Base-by-base conservation (phyloP, 768 basidiomycete genomes). In the Mycena alexandri region DNA sequence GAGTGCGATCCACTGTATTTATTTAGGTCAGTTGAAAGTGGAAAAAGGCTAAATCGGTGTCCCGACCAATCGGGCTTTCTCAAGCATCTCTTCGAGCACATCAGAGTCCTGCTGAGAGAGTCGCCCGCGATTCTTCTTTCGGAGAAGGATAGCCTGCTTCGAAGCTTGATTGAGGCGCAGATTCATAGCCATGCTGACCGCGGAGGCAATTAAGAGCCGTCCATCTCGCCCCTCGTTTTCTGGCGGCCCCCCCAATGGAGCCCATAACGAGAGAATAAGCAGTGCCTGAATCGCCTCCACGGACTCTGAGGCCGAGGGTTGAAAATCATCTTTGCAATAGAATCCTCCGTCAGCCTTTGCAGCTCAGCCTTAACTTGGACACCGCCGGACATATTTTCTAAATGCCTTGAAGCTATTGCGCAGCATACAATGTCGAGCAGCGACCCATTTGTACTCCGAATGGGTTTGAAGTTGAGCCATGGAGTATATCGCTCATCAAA, bases 161-260 rank as follows among this genome's bases (percentile, higher is more conserved):
- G 79, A 75, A 2, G 80, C 81, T 63, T 82, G 75, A 44, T 79
- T 79, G 16, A 82, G 75, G 22, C 76, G 78, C 60, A 83, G 72
- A 63, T 83, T 82, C 73, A 79, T 80, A 25, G 82, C 81, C 80
- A 84, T 83, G 59, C 79, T 82, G 42, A 84, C 79, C 8, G 83
- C 83, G 22, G 81, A 74, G 9, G 77, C 80, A n/a, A 82, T 75
- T 24, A 77, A 67, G 44, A 84, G 65, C 65, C 82, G 78, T 36
- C 80, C 82, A 24, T 83, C 82, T 17, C 70, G 63, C 17, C 57
- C 63, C 48, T 63, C 62, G 12, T 47, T 50, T 24, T 68, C 70
- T 17, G 51, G 56, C 36, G 70, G 53, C 7, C 66, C 70, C 10
- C 70, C 65, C 33, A 71, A 46, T 2, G 79, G 80, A 16, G 78